Percentiles rank a stretch among this genome's conserved stretches.
Evolutionary conservation across 805 yeast genomes (phyloP).

Genomic region (Spathaspora girioi): DNA sequence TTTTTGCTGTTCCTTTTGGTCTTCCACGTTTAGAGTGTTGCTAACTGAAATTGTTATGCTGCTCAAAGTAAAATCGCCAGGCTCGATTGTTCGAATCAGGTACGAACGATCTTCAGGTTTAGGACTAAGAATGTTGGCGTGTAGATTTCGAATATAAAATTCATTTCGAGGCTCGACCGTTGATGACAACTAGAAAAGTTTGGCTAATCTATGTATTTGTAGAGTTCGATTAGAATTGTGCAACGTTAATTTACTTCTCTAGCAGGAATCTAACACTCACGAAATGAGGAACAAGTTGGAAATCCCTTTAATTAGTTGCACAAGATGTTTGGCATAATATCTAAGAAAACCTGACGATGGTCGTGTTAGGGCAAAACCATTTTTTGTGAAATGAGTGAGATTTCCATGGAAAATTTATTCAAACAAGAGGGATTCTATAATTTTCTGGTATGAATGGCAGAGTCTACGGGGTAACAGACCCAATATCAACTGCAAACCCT

Average conservation of each 20-base stretch:
- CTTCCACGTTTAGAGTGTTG: not conserved
- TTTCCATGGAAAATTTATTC: not conserved
- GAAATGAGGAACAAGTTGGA: too few species aligned
- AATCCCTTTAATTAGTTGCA: too few species aligned
- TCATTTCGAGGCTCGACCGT: not conserved
- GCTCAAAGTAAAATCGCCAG: not conserved
- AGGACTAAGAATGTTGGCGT: not conserved
- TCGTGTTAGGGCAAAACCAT: not conserved
- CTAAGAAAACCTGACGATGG: too few species aligned
- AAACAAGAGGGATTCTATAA: not conserved
- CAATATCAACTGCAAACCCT: conserved; percentile 83
- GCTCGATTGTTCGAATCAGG: not conserved
- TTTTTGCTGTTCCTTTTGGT: too few species aligned
- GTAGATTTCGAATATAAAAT: conserved; percentile 1
- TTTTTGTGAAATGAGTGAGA: not conserved
- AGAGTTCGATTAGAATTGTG: not conserved
- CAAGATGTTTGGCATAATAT: too few species aligned
- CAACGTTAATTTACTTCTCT: too few species aligned
- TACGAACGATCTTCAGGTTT: not conserved
- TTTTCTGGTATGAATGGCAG: conserved; percentile 13
- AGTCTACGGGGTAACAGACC: conserved; percentile 69
- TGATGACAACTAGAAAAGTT: not conserved
- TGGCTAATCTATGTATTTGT: not conserved
- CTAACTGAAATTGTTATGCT: not conserved
- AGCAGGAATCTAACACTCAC: too few species aligned